A percentile compares a stretch with the other conserved stretches of the same genome.
Evolutionary conservation across 805 yeast genomes (phyloP).

Genomic region (Hanseniaspora thailandica): DNA sequence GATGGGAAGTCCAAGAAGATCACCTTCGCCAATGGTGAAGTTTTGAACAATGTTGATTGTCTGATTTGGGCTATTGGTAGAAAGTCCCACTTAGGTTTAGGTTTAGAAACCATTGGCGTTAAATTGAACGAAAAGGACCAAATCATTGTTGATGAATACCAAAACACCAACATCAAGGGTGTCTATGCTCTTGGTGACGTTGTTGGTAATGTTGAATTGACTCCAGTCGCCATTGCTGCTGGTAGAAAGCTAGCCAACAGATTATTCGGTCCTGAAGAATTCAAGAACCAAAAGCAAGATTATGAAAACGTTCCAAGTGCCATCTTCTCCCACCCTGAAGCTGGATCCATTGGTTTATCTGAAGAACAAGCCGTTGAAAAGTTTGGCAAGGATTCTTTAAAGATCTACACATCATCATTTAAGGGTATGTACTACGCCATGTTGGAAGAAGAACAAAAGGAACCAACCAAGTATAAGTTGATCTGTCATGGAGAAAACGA

Average conservation of each 20-base stretch:
- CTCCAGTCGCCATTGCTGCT: conserved; percentile 98
- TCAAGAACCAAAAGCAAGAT: conserved; percentile 68
- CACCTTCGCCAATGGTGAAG: conserved; percentile 32
- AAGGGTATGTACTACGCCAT: conserved; percentile 89
- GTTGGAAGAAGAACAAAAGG: conserved; percentile 48
- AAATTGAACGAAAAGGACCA: conserved; percentile 48
- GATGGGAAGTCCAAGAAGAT: conserved; percentile 38
- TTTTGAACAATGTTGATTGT: conserved; percentile 63
- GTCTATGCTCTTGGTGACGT: conserved; percentile 89
- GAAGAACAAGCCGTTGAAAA: conserved; percentile 66
- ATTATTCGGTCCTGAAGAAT: conserved; percentile 68
- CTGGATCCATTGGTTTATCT: conserved; percentile 82
- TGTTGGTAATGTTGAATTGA: conserved; percentile 81
- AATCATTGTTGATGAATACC: conserved; percentile 76
- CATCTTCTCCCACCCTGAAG: conserved; percentile 97
- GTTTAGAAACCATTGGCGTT: conserved; percentile 66
- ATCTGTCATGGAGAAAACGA: conserved; percentile 70
- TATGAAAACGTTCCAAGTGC: conserved; percentile 82
- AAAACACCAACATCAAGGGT: conserved; percentile 59
- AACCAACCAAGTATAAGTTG: conserved; percentile 79
- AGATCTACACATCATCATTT: conserved; percentile 71
- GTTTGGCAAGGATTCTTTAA: conserved; percentile 70
- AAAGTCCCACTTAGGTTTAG: conserved; percentile 59
- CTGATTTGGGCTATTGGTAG: conserved; percentile 94
- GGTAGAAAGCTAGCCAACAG: conserved; percentile 91